A percentile compares a stretch with the other conserved stretches of the same genome.
phyloP scores from a whole-genome alignment of 225 moss, liverwort and hornwort species.

The Rhytidiadelphus loreus region DNA sequence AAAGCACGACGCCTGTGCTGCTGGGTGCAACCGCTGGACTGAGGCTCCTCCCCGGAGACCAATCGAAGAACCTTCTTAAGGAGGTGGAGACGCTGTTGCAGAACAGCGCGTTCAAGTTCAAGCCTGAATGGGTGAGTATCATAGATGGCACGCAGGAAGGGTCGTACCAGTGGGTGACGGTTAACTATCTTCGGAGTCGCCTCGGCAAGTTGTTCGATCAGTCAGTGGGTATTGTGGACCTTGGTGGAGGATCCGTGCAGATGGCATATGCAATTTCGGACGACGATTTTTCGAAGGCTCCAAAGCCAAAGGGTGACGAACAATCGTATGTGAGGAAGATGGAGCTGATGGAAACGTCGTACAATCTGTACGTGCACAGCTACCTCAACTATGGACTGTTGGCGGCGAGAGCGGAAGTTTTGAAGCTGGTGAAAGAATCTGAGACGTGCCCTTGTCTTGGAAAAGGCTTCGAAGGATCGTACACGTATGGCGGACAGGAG shows the following conservation, averaged over 20 bases:
- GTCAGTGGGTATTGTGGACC: constrained; percentile 85
- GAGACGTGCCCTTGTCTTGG: constrained; percentile 56
- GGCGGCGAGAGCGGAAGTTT: constrained; percentile 70
- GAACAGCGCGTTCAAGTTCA: constrained; percentile 59
- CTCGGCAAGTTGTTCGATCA: constrained; percentile 60
- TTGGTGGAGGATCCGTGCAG: constrained; percentile 94
- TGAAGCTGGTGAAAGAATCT: constrained; percentile 48
- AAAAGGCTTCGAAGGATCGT: constrained; percentile 52
- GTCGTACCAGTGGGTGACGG: constrained; percentile 92
- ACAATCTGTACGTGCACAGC: constrained; percentile 84
- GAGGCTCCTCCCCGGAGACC: constrained; percentile 66
- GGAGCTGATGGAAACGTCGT: constrained; percentile 51
- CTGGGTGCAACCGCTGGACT: constrained; percentile 95
- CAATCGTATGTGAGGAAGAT: constrained; percentile 51
- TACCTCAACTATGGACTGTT: constrained; percentile 85
- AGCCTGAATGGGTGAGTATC: constrained; percentile 77
- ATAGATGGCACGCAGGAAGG: constrained; percentile 87
- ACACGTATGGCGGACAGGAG: constrained; percentile 47
- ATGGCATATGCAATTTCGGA: constrained; percentile 90
- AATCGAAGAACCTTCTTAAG: constrained; percentile 44
- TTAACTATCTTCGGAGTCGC: constrained; percentile 74
- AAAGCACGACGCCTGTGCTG: constrained; percentile 67
- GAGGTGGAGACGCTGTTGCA: constrained; percentile 50
- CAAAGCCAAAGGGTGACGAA: constrained; percentile 30
- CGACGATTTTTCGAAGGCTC: constrained; percentile 48